These are phyloP conservation scores for Spathaspora sp. DNA, from an alignment of 805 yeast species.

Conservation along the genomic window DNA sequence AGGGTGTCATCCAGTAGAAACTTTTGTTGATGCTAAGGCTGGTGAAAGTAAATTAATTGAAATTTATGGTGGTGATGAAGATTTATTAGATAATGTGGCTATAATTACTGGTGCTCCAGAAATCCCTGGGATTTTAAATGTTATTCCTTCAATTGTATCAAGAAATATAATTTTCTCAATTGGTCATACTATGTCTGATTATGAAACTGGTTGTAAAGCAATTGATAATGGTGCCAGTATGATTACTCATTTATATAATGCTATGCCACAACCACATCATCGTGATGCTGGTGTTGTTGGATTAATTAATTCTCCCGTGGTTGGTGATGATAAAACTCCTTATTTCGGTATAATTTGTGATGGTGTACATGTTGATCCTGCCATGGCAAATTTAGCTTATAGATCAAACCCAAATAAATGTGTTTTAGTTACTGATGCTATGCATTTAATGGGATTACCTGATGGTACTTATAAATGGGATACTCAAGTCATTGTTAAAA, in stretches of 20 bases:
- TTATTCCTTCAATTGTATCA: slow-evolving; percentile 32
- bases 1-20: slow-evolving; percentile 49
- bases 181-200: slow-evolving; percentile 46
- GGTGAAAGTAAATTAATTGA: slow-evolving; percentile 25
- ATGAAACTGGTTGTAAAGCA: slow-evolving; percentile 39
- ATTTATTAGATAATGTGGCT: slow-evolving; percentile 30
- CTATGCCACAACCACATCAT: slow-evolving; percentile 61
- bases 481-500: slow-evolving; percentile 44
- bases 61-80: slow-evolving; percentile 34
- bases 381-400: slow-evolving; percentile 49
- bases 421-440: slow-evolving; percentile 57
- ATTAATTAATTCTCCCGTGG: slow-evolving; percentile 30
- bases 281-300: slow-evolving; percentile 58
- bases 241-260: slow-evolving; percentile 60
- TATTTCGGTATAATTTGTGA: slow-evolving; percentile 55
- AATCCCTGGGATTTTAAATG: slow-evolving; percentile 41
- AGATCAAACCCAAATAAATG: slow-evolving; percentile 50
- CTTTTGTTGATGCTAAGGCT: slow-evolving; percentile 36
- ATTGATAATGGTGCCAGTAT: slow-evolving; percentile 51
- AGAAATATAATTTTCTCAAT: slow-evolving; percentile 39
- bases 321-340: slow-evolving; percentile 27
- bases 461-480: slow-evolving; percentile 57
- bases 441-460: slow-evolving; percentile 52
- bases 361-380: slow-evolving; percentile 58
- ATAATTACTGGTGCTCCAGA: slow-evolving; percentile 54